phyloP scores from a whole-genome alignment of 1,284 basidiomycete species.

The Ustilago hordei region DNA sequence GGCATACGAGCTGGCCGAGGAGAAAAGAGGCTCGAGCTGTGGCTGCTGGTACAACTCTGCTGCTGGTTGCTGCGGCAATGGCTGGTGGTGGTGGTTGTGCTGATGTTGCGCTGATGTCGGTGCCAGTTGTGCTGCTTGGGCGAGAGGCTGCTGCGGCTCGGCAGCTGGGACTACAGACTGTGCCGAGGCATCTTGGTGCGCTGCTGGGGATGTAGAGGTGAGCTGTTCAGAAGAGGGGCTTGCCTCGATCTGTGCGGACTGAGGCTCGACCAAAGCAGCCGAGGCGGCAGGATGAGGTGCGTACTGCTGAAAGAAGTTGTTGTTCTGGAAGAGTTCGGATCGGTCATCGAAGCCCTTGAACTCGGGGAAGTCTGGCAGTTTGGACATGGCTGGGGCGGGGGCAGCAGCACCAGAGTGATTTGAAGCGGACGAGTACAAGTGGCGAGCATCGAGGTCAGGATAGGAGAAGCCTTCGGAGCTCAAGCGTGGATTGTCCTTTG shows the following conservation, averaged over 20 bases:
- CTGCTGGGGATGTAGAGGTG: background rate
- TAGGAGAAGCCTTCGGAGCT: slow-evolving; percentile 35
- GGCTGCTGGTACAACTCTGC: slow-evolving; percentile 8
- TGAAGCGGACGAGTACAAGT: slow-evolving; percentile 39
- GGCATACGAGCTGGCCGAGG: slow-evolving; percentile 48
- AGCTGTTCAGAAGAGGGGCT: slow-evolving; percentile 17
- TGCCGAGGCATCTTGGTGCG: slow-evolving; percentile 4
- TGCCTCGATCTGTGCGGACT: slow-evolving; percentile 44
- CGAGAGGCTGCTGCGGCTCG: slow-evolving; percentile 3
- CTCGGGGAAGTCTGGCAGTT: slow-evolving; percentile 43
- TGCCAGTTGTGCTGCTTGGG: slow-evolving; percentile 1
- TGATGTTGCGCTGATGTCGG: slow-evolving; percentile 10
- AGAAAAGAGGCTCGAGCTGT: slow-evolving; percentile 46
- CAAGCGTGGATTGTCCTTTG: background rate
- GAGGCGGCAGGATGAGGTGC: slow-evolving; percentile 26
- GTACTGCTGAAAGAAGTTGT: slow-evolving; percentile 46
- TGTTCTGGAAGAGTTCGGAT: slow-evolving; percentile 28
- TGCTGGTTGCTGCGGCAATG: background rate
- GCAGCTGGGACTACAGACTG: slow-evolving; percentile 4
- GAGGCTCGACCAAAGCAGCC: slow-evolving; percentile 37
- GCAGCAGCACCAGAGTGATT: slow-evolving; percentile 14
- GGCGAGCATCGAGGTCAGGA: slow-evolving; percentile 45
- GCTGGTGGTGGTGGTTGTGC: background rate
- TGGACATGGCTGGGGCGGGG: slow-evolving; percentile 10
- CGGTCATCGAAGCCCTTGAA: slow-evolving; percentile 39